phyloP scores from a whole-genome alignment of 2,329 filamentous ascomycete genomes.

The Colletotrichum orbiculare region DNA sequence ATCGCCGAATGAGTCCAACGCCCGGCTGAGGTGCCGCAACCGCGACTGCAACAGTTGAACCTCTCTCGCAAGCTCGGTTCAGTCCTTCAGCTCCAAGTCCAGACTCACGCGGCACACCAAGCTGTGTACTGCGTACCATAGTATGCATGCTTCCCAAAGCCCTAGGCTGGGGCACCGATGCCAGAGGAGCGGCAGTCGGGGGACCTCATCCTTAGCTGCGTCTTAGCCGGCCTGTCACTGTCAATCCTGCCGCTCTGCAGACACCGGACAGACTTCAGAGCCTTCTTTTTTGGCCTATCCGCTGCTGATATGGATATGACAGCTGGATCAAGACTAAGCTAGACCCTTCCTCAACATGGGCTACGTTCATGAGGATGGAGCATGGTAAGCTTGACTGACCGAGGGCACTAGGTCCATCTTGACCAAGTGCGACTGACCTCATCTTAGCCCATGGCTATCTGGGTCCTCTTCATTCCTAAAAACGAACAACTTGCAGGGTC shows the following conservation, averaged over 20 bases:
- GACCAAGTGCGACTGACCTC: slow-evolving; percentile 4
- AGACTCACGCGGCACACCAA: background rate
- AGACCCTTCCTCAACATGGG: too few species aligned
- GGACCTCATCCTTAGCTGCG: slow-evolving; percentile 19
- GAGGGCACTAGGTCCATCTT: too few species aligned
- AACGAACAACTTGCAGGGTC: slow-evolving; percentile 2
- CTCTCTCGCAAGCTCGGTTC: too few species aligned
- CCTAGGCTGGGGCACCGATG: background rate
- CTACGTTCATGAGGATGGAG: too few species aligned
- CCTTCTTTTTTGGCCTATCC: too few species aligned
- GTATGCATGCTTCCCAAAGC: background rate
- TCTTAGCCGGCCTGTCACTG: slow-evolving; percentile 23
- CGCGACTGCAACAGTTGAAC: too few species aligned
- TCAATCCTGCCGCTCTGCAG: slow-evolving; percentile 22
- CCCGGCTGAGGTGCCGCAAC: slow-evolving; percentile 8
- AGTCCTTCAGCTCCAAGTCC: slow-evolving; percentile 4
- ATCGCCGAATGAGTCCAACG: slow-evolving; percentile 8
- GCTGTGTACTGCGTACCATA: too few species aligned
- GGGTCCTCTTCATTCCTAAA: slow-evolving; percentile 1
- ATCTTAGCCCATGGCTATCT: slow-evolving; percentile 6
- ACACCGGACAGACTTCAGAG: background rate
- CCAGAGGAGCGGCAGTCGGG: too few species aligned
- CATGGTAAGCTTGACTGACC: too few species aligned
- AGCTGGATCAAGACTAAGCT: too few species aligned
- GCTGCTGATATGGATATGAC: too few species aligned